A percentile compares a stretch with the other conserved stretches of the same genome.
Evolutionary conservation across 495 filamentous ascomycete species (phyloP).

Genomic region (Podospora pseudoanserina): DNA sequence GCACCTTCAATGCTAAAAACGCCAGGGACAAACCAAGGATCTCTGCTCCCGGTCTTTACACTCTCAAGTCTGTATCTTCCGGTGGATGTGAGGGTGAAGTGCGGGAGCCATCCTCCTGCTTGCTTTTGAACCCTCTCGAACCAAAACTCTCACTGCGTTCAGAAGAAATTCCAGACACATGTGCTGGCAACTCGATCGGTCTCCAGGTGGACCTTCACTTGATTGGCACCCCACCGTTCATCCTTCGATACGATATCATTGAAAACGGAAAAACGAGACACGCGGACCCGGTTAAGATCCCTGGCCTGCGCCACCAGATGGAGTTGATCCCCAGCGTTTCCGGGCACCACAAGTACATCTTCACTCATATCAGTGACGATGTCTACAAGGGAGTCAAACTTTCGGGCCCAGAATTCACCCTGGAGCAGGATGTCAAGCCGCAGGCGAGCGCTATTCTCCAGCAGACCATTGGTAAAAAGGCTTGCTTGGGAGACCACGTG

Average conservation of each 20-base stretch:
- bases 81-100: constrained; percentile 82
- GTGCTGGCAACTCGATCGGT: constrained; percentile 88
- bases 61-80: constrained; percentile 70
- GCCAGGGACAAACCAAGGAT: constrained; percentile 53
- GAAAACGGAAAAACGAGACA: constrained; percentile 42
- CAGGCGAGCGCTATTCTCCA: constrained; percentile 75
- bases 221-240: constrained; percentile 85
- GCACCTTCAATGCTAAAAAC: constrained; percentile 51
- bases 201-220: constrained; percentile 82
- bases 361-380: constrained; percentile 71
- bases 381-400: constrained; percentile 67
- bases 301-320: constrained; percentile 69
- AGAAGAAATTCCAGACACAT: constrained; percentile 87
- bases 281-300: constrained; percentile 47
- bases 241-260: constrained; percentile 66
- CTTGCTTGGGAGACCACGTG: constrained; percentile 79
- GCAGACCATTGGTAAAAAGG: constrained; percentile 48
- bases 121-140: constrained; percentile 85
- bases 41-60: constrained; percentile 78
- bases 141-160: constrained; percentile 67
- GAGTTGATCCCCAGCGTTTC: constrained; percentile 78
- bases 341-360: constrained; percentile 82
- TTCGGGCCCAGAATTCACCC: constrained; percentile 45
- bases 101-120: constrained; percentile 84
- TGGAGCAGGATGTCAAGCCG: constrained; percentile 91